Percentiles rank a stretch among this genome's conserved stretches.
These are phyloP conservation scores for Daldinia caldariorum DNA, from an alignment of 495 filamentous ascomycete species.

Conservation along the genomic window DNA sequence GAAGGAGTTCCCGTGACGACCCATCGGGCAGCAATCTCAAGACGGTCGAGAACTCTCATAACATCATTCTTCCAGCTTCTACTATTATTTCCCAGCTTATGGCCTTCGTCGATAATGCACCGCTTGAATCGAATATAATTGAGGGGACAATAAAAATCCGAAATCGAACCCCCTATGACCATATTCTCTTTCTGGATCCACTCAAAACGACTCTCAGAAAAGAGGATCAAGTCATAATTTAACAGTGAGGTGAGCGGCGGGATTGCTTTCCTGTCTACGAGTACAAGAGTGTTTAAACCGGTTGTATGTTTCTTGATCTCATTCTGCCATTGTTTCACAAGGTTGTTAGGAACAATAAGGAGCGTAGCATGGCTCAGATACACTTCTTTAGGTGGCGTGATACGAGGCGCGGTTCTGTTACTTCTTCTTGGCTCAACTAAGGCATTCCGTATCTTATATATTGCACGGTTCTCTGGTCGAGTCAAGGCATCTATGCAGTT, in stretches of 20 bases:
- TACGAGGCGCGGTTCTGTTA: slow-evolving; percentile 46
- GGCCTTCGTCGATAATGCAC: slow-evolving; percentile 91
- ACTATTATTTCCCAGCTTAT: slow-evolving; percentile 72
- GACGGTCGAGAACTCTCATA: slow-evolving; percentile 69
- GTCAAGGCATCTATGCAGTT: slow-evolving; percentile 65
- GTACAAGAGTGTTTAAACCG: slow-evolving; percentile 69
- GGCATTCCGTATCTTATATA: slow-evolving; percentile 52
- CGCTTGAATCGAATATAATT: slow-evolving; percentile 81
- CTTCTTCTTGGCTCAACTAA: slow-evolving; percentile 53
- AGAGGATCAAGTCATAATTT: slow-evolving; percentile 80
- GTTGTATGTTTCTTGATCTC: slow-evolving; percentile 76
- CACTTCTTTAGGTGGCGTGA: slow-evolving; percentile 59
- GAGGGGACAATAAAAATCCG: slow-evolving; percentile 57
- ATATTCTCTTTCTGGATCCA: slow-evolving; percentile 55
- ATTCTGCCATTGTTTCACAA: slow-evolving; percentile 73
- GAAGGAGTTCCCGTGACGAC: slow-evolving; percentile 92
- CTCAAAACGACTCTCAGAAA: slow-evolving; percentile 79
- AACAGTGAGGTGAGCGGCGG: slow-evolving; percentile 69
- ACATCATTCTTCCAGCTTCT: slow-evolving; percentile 69
- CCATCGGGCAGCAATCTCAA: slow-evolving; percentile 82
- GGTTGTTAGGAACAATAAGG: slow-evolving; percentile 74
- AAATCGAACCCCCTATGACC: slow-evolving; percentile 26
- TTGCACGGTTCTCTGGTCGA: slow-evolving; percentile 39
- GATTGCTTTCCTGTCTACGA: slow-evolving; percentile 61
- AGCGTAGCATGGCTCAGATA: slow-evolving; percentile 73